Evolutionary conservation across 345 rosid genomes (phyloP).

Genomic region (Eucalyptus curtisii): DNA sequence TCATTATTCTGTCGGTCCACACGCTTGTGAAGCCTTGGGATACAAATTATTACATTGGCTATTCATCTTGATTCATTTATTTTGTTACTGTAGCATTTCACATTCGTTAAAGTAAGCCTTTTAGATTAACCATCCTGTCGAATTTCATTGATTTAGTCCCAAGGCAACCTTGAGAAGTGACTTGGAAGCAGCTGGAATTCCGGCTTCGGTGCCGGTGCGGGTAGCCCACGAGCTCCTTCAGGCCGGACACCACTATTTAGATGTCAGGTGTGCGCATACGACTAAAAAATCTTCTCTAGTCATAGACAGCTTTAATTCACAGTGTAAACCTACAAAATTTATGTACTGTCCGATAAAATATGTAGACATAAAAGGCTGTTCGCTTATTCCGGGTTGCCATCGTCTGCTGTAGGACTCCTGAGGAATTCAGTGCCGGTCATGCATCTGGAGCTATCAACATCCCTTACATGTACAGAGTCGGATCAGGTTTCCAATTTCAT

Average conservation of each 20-base stretch:
- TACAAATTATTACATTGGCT: background rate
- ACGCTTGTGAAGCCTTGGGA: background rate
- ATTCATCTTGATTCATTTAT: background rate
- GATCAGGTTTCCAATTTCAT: slow-evolving; percentile 41
- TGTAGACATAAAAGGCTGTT: background rate
- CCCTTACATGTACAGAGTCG: slow-evolving; percentile 74
- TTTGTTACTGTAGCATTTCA: background rate
- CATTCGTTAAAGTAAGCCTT: background rate
- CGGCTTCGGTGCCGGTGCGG: slow-evolving; percentile 80
- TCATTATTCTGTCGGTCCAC: background rate
- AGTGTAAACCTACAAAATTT: background rate
- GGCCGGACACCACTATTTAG: slow-evolving; percentile 74
- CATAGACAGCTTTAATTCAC: background rate
- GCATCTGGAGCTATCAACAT: slow-evolving; percentile 64
- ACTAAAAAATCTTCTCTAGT: background rate
- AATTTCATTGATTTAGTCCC: slow-evolving; percentile 2
- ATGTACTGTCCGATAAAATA: background rate
- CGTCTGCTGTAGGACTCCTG: slow-evolving; percentile 41
- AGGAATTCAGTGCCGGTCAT: slow-evolving; percentile 77
- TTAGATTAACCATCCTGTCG: background rate
- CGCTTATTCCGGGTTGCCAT: background rate
- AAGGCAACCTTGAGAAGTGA: slow-evolving; percentile 15
- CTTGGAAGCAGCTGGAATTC: slow-evolving; percentile 33
- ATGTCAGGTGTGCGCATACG: slow-evolving; percentile 37
- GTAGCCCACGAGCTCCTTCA: slow-evolving; percentile 81